These are phyloP conservation scores for Leccinum uliginosum DNA, from an alignment of 768 basidiomycete genomes.

Conservation along the genomic window DNA sequence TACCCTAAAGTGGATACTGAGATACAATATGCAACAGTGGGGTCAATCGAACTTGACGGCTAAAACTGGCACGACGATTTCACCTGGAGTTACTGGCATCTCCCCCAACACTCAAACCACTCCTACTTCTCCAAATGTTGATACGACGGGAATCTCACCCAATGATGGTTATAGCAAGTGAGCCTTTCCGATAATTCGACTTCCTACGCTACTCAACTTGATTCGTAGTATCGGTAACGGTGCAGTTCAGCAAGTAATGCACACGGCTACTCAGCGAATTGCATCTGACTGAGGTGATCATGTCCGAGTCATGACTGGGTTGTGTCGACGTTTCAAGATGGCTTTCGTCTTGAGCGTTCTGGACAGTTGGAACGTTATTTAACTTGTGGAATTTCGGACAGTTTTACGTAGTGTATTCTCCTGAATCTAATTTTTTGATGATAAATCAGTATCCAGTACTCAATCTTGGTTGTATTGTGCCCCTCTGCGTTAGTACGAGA, in stretches of 20 bases:
- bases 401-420: neutral
- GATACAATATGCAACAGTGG: conserved; percentile 40
- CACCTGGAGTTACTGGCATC: conserved; percentile 25
- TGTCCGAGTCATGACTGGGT: neutral
- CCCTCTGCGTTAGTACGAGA: no score
- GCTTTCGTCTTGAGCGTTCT: neutral
- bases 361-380: neutral
- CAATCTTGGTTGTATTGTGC: no score
- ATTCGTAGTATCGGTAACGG: conserved; percentile 27
- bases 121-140: conserved; percentile 24
- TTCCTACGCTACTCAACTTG: conserved; percentile 1
- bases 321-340: neutral
- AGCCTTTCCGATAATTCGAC: conserved; percentile 7
- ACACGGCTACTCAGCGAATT: conserved; percentile 33
- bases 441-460: neutral
- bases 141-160: conserved; percentile 49
- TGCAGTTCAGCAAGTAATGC: conserved; percentile 29
- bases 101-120: conserved; percentile 32
- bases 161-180: conserved; percentile 58
- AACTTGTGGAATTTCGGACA: neutral
- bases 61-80: conserved; percentile 43
- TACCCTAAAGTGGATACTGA: conserved; percentile 7
- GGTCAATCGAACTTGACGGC: conserved; percentile 48
- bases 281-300: conserved; percentile 22
- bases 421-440: neutral